Evolutionary conservation across 176 grass and related monocot species (phyloP).

Genomic region (Aegilops longissima): DNA sequence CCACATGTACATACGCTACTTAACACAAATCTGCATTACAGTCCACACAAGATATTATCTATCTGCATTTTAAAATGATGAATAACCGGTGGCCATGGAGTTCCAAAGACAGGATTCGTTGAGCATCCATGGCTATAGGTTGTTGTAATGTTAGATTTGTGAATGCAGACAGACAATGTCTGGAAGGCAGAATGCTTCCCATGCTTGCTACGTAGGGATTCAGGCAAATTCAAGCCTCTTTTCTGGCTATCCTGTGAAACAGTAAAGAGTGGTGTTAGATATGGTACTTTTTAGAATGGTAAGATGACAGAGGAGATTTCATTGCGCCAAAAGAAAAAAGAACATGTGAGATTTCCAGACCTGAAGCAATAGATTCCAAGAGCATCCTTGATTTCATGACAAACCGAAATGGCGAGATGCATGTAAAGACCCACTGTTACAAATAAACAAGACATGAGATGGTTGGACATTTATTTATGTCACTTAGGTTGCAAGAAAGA

Average conservation of each 20-base stretch:
- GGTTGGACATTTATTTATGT: too few relatives aligned
- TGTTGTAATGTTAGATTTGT: background rate
- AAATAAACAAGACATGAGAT: conserved; percentile 17
- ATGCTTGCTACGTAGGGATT: background rate
- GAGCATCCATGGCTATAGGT: background rate
- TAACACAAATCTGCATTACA: background rate
- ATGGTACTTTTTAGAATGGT: too few relatives aligned
- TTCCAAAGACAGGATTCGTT: background rate
- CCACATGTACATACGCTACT: background rate
- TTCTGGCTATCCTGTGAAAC: conserved; percentile 76
- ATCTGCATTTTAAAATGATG: background rate
- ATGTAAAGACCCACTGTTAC: conserved; percentile 82
- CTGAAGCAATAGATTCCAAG: conserved; percentile 99
- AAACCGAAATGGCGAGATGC: conserved; percentile 83
- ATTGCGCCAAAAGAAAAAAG: background rate
- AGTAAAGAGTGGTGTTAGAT: too few relatives aligned
- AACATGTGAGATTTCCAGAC: conserved; percentile 23
- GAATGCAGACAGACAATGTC: background rate
- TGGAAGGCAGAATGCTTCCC: background rate
- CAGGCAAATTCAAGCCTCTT: conserved; percentile 67
- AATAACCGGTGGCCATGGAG: background rate
- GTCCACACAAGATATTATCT: background rate
- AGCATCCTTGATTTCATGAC: conserved; percentile 91
- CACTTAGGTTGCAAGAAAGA: background rate
- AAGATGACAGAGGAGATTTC: background rate